Evolutionary conservation across 2,329 filamentous ascomycete genomes (phyloP).

Genomic region (Xylaria sp.): DNA sequence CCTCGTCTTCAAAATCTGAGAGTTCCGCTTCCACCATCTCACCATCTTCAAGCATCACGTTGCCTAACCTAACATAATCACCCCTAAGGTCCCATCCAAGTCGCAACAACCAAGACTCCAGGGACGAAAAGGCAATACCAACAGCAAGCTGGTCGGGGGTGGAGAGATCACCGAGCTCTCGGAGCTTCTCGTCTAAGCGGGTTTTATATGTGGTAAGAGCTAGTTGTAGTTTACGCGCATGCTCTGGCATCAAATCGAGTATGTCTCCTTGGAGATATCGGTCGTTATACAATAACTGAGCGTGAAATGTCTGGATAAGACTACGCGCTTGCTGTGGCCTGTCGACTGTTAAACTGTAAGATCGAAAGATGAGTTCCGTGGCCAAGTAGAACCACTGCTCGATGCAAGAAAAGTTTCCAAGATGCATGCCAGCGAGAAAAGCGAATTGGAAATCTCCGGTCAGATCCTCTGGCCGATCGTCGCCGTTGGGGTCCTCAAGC

Average conservation of each 20-base stretch:
- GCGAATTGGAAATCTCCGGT: slow-evolving; percentile 70
- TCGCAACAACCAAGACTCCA: slow-evolving; percentile 60
- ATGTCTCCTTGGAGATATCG: slow-evolving; percentile 59
- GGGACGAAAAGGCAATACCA: slow-evolving; percentile 59
- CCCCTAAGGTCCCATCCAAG: slow-evolving; percentile 66
- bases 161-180: slow-evolving; percentile 49
- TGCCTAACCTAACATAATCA: slow-evolving; percentile 60
- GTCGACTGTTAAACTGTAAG: slow-evolving; percentile 56
- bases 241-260: slow-evolving; percentile 51
- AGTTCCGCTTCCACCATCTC: slow-evolving; percentile 60
- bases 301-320: slow-evolving; percentile 62
- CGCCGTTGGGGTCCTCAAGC: slow-evolving; percentile 47
- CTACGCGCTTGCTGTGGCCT: slow-evolving; percentile 57
- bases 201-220: slow-evolving; percentile 65
- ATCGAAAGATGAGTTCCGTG: slow-evolving; percentile 62
- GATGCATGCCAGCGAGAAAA: slow-evolving; percentile 66
- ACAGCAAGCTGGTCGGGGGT: slow-evolving; percentile 57
- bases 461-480: slow-evolving; percentile 55
- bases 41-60: slow-evolving; percentile 63
- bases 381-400: slow-evolving; percentile 71
- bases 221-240: slow-evolving; percentile 53
- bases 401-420: slow-evolving; percentile 68
- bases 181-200: slow-evolving; percentile 60
- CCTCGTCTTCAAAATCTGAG: slow-evolving; percentile 63
- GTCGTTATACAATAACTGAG: slow-evolving; percentile 65